Base-by-base conservation (phyloP, 1,284 basidiomycete species). In the Ustilago shanxiensis region DNA sequence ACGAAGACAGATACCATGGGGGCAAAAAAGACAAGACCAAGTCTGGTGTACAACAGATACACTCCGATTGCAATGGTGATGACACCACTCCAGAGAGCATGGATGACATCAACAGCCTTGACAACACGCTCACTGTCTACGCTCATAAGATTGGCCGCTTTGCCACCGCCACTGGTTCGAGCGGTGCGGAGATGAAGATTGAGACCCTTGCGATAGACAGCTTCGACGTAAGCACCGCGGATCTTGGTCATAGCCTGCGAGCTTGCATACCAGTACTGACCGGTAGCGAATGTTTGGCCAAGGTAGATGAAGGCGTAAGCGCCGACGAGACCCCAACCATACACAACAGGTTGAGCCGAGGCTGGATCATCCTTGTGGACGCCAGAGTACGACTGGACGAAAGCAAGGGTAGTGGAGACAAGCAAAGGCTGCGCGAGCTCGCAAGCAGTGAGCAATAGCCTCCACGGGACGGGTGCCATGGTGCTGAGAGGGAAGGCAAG, bases 61-160 rank as follows among this genome's bases (percentile, higher is more conserved):
- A 73, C 58, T 16, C 80, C 82, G 20, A 83, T 61, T 26, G 49
- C 54, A 41, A 84, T 74, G 50, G 71, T 72, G 57, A 83, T 63
- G 28, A 71, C 24, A 8, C 72, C 73, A 16, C 74, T 76, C 75
- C 83, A 84, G 16, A 84, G 70, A 1, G 68, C 63, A 37, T 81
- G 80, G 16, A 81, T 14, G 31, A 72, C 53, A 47, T 72, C 56
- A 44, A 79, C 59, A 13, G 55, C 53, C 54, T 62, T 60, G 56
- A 83, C 72, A 55, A 84, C 71, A 16, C 82, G 69, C 56, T 84
- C 82, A 52, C 77, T 70, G 53, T 84, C 83, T n/a, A 81, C 80
- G 22, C 79, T 81, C 79, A 83, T 82, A 28, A 83, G 63, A 47
- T 81, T 83, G 45, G 79, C 79, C 2, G 79, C 78, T 45, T 72